Percentiles rank a stretch among this genome's conserved stretches.
phyloP scores from a whole-genome alignment of 306 rosid species.

The Citrullus colocynthis region DNA sequence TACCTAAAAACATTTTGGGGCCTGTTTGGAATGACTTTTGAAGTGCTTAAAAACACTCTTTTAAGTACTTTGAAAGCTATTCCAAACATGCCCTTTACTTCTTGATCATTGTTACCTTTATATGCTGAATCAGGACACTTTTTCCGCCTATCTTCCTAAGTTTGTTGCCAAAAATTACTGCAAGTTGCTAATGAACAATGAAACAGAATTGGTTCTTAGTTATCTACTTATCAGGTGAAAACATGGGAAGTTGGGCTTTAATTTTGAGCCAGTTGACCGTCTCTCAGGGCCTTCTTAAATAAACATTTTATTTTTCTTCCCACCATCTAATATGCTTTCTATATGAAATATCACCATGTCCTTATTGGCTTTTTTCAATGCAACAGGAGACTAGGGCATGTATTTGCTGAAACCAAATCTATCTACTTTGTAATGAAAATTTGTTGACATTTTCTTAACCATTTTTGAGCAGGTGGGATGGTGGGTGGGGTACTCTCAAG shows the following conservation, averaged over 20 bases:
- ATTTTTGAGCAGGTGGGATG: constrained; percentile 75
- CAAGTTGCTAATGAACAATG: neutral
- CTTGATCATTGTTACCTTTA: neutral
- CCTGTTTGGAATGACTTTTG: neutral
- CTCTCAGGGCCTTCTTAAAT: neutral
- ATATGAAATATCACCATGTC: neutral
- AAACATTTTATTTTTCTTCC: neutral
- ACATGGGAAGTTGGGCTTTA: neutral
- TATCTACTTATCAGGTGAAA: neutral
- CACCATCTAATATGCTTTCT: neutral
- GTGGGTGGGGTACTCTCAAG: constrained; percentile 96
- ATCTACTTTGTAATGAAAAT: neutral
- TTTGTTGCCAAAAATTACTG: neutral
- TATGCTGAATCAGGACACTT: neutral
- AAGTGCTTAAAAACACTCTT: too few relatives aligned
- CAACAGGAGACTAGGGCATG: neutral
- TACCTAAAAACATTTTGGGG: neutral
- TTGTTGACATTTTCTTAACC: constrained; percentile 9
- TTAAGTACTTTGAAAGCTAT: neutral
- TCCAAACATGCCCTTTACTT: neutral
- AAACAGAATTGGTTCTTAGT: neutral
- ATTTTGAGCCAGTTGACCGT: neutral
- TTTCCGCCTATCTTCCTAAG: neutral
- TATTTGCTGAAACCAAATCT: neutral
- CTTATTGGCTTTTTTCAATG: neutral